Evolutionary conservation across 2,329 filamentous ascomycete species (phyloP).

Genomic region (Chaetomiaceae sp.): DNA sequence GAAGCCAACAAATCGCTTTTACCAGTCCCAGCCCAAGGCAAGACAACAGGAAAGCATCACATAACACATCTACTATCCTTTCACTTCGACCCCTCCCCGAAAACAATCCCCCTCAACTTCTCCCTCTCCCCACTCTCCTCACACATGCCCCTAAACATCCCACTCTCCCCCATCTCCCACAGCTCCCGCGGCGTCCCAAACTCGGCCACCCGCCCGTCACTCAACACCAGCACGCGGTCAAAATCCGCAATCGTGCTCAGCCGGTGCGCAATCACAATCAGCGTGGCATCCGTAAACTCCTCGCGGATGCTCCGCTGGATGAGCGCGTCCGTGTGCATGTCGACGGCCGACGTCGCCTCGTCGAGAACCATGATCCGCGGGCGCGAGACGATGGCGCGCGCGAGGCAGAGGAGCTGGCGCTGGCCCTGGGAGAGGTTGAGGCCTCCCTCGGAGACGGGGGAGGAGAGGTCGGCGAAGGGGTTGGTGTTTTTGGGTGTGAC

Average conservation of each 20-base stretch:
- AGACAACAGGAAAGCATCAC: neutral
- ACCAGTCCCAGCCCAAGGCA: neutral
- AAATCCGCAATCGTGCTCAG: conserved; percentile 75
- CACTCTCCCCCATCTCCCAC: conserved; percentile 43
- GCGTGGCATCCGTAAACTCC: conserved; percentile 64
- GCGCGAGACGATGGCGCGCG: conserved; percentile 65
- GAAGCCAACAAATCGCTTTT: neutral
- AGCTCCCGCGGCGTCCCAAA: conserved; percentile 62
- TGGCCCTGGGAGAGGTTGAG: conserved; percentile 73
- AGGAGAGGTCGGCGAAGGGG: conserved; percentile 58
- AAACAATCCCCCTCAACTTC: conserved; percentile 45
- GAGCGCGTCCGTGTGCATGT: conserved; percentile 69
- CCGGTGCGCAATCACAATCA: conserved; percentile 72
- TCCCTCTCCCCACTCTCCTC: conserved; percentile 35
- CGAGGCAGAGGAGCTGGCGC: conserved; percentile 70
- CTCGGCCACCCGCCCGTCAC: conserved; percentile 63
- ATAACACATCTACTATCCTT: no score
- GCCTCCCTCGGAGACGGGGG: conserved; percentile 65
- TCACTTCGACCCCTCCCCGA: conserved; percentile 23
- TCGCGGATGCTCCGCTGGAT: conserved; percentile 71
- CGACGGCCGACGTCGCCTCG: conserved; percentile 74
- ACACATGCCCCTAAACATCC: conserved; percentile 27
- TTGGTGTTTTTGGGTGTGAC: conserved; percentile 53
- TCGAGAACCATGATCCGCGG: conserved; percentile 77
- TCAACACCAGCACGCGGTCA: conserved; percentile 67